Evolutionary conservation across 1,139 yeast species (phyloP).

Genomic region (Taiozyma onychis): DNA sequence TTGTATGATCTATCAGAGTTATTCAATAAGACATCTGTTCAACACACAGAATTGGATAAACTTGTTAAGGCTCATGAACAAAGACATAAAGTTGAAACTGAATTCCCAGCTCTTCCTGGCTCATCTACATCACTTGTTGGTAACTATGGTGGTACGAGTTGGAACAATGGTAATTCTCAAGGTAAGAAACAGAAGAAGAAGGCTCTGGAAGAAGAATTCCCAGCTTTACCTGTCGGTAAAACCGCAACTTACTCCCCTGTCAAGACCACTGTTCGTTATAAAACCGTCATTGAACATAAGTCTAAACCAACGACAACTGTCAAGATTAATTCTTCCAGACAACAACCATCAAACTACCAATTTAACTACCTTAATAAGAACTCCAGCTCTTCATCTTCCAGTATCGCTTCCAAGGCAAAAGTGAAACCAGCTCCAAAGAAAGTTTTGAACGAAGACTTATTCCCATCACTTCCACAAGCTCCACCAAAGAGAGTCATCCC

Average conservation of each 20-base stretch:
- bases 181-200: slow-evolving; percentile 13
- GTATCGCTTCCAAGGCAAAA: neutral
- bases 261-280: slow-evolving; percentile 19
- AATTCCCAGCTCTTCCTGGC: slow-evolving; percentile 53
- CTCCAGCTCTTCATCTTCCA: slow-evolving; percentile 7
- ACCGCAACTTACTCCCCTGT: slow-evolving; percentile 15
- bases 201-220: slow-evolving; percentile 23
- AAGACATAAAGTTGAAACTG: slow-evolving; percentile 23
- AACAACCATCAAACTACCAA: slow-evolving; percentile 23
- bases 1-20: slow-evolving; percentile 54
- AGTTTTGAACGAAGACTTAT: slow-evolving; percentile 32
- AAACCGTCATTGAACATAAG: slow-evolving; percentile 11
- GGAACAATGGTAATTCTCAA: neutral
- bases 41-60: slow-evolving; percentile 28
- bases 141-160: slow-evolving; percentile 16
- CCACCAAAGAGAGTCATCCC: slow-evolving; percentile 29
- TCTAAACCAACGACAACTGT: slow-evolving; percentile 7
- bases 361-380: slow-evolving; percentile 11
- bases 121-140: slow-evolving; percentile 23
- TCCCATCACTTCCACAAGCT: slow-evolving; percentile 42
- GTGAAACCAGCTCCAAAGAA: slow-evolving; percentile 10
- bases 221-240: slow-evolving; percentile 18
- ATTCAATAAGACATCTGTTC: slow-evolving; percentile 35
- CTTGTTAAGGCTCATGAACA: slow-evolving; percentile 31
- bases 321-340: slow-evolving; percentile 11